Percentiles rank a stretch among this genome's conserved stretches.
These are phyloP conservation scores for Euphorbia corollata DNA, from an alignment of 441 rosid species.

Conservation along the genomic window DNA sequence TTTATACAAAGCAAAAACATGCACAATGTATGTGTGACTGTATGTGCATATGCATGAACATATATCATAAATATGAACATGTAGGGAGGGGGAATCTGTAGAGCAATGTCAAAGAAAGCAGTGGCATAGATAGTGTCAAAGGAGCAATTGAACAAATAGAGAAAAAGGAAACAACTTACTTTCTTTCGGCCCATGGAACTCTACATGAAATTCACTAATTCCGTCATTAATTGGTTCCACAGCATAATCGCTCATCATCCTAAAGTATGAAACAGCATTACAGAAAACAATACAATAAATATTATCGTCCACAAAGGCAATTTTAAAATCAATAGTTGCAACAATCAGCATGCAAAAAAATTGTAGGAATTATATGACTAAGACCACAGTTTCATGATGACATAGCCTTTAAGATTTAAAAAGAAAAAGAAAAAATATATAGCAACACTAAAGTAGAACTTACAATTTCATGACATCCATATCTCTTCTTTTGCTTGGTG, in stretches of 20 bases:
- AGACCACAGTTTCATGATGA: background rate
- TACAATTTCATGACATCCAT: slow-evolving; percentile 77
- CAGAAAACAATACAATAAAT: slow-evolving; percentile 3
- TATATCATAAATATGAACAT: background rate
- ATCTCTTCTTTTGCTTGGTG: slow-evolving; percentile 78
- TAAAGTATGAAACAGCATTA: slow-evolving; percentile 13
- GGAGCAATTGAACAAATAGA: background rate
- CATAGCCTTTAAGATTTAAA: background rate
- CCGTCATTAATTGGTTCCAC: slow-evolving; percentile 70
- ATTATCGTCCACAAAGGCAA: background rate
- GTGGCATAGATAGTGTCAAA: background rate
- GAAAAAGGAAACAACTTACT: slow-evolving; percentile 27
- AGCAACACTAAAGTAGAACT: slow-evolving; percentile 21
- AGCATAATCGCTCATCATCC: slow-evolving; percentile 71
- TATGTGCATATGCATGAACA: background rate
- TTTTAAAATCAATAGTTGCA: background rate
- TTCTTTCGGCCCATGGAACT: slow-evolving; percentile 69
- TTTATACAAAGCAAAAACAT: background rate
- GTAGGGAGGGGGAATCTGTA: background rate
- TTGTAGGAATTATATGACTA: background rate
- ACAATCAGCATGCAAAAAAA: background rate
- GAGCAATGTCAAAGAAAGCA: background rate
- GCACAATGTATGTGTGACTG: background rate
- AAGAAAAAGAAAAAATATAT: background rate
- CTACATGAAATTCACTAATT: slow-evolving; percentile 61